A percentile compares a stretch with the other conserved stretches of the same genome.
These are phyloP conservation scores for Didymella glomerata DNA, from an alignment of 2,329 filamentous ascomycete genomes.

Conservation along the genomic window DNA sequence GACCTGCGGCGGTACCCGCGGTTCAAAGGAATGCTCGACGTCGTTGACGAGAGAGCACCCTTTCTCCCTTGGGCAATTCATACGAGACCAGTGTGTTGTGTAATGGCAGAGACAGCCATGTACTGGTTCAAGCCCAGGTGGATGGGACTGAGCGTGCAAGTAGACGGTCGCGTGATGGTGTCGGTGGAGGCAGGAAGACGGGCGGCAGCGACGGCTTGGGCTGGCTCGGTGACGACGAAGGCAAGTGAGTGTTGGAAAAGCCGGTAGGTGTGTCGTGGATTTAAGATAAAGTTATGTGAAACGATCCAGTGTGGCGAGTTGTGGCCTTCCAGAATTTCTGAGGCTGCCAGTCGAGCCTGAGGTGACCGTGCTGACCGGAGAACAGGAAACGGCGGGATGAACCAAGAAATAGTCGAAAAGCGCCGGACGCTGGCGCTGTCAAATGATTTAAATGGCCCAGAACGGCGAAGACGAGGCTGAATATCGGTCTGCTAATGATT, in stretches of 20 bases:
- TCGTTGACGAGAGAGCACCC: conserved; percentile 45
- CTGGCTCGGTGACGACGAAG: not conserved
- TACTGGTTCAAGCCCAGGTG: conserved; percentile 23
- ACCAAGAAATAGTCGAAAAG: conserved; percentile 4
- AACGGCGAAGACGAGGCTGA: conserved; percentile 7
- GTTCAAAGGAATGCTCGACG: conserved; percentile 45
- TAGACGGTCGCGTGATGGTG: conserved; percentile 20
- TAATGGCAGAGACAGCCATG: conserved; percentile 33
- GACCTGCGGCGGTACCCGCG: conserved; percentile 38
- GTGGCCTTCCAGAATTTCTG: conserved; percentile 13
- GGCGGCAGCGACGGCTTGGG: conserved; percentile 2
- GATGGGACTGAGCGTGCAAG: conserved; percentile 16
- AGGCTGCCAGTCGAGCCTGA: conserved; percentile 17
- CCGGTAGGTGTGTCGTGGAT: conserved; percentile 1
- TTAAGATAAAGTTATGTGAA: conserved; percentile 15
- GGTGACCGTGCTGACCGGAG: conserved; percentile 31
- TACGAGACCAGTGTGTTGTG: conserved; percentile 36
- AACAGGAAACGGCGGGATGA: conserved; percentile 16
- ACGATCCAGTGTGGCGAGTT: conserved; percentile 14
- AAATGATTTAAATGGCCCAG: conserved; percentile 3
- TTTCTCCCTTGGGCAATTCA: conserved; percentile 49
- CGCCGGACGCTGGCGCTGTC: conserved; percentile 11
- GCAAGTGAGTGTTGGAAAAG: not conserved
- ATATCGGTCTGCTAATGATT: conserved; percentile 7
- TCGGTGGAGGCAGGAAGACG: conserved; percentile 1